Conservation (phyloP, 2,329 filamentous ascomycete species). For the Exophiala mesophila region DNA sequence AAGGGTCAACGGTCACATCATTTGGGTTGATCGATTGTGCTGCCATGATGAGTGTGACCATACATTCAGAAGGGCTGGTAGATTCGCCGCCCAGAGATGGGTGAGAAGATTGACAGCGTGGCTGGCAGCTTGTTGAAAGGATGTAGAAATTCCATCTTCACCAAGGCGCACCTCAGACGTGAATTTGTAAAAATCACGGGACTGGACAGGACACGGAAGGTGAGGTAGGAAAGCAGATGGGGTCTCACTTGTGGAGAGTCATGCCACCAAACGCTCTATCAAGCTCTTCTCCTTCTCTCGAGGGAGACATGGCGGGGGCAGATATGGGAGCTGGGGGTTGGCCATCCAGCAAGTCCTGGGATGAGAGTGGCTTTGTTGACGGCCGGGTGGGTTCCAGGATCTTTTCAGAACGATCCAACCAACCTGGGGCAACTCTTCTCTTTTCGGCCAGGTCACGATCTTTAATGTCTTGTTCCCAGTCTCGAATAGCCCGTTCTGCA, state of each 20-base stretch:
- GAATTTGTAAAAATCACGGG: not conserved
- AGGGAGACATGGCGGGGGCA: constrained; percentile 39
- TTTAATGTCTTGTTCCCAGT: constrained; percentile 62
- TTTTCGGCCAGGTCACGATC: constrained; percentile 60
- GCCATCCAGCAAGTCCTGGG: constrained; percentile 34
- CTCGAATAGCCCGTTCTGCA: constrained; percentile 61
- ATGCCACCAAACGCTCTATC: constrained; percentile 51
- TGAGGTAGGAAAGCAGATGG: constrained; percentile 9
- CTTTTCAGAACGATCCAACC: constrained; percentile 59
- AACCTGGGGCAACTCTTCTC: constrained; percentile 58
- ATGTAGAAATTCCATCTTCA: too few species aligned
- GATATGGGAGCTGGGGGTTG: constrained; percentile 26
- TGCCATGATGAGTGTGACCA: too few species aligned
- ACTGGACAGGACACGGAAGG: not conserved
- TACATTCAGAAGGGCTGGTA: too few species aligned
- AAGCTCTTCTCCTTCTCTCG: constrained; percentile 48
- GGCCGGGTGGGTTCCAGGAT: constrained; percentile 49
- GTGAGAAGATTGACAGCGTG: too few species aligned
- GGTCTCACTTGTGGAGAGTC: constrained; percentile 36
- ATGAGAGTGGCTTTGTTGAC: constrained; percentile 18
- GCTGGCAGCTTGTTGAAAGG: too few species aligned
- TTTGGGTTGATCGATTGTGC: too few species aligned
- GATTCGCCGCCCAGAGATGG: too few species aligned
- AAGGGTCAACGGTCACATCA: not conserved
- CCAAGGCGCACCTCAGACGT: too few species aligned